phyloP scores from a whole-genome alignment of 2,329 filamentous ascomycete species.

The Daldinia sp. region DNA sequence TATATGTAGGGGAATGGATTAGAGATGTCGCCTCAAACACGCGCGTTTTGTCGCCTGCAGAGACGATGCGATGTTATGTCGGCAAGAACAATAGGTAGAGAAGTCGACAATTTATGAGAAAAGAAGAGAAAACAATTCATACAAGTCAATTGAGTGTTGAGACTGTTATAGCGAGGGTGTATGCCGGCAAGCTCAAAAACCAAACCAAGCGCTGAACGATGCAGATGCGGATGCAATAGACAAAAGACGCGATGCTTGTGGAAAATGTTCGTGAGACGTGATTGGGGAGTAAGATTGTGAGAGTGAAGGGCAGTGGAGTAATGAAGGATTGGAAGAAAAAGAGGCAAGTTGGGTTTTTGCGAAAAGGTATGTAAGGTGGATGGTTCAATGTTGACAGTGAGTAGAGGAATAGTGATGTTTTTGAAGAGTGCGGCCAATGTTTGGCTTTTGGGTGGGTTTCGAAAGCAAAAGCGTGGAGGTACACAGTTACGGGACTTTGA shows the following conservation, averaged over 20 bases:
- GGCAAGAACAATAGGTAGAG: background rate
- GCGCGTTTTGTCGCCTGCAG: slow-evolving; percentile 10
- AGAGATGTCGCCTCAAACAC: slow-evolving; percentile 28
- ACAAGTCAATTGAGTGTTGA: slow-evolving; percentile 5
- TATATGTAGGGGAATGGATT: slow-evolving; percentile 27
- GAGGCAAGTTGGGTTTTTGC: slow-evolving; percentile 5
- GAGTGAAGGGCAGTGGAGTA: slow-evolving; percentile 19
- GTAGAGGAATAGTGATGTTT: slow-evolving; percentile 46
- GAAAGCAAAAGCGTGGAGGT: slow-evolving; percentile 30
- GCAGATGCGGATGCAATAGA: slow-evolving; percentile 20
- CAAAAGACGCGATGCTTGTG: slow-evolving; percentile 20
- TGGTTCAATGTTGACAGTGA: slow-evolving; percentile 39
- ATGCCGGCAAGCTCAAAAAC: slow-evolving; percentile 46
- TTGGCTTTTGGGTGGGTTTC: slow-evolving; percentile 41
- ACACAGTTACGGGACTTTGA: slow-evolving; percentile 39
- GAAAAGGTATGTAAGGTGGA: slow-evolving; percentile 10
- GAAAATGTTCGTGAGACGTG: background rate
- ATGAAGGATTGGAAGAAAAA: slow-evolving; percentile 20
- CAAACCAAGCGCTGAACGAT: slow-evolving; percentile 21
- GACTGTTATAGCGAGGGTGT: slow-evolving; percentile 27
- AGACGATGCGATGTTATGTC: background rate
- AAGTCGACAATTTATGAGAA: background rate
- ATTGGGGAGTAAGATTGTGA: slow-evolving; percentile 19
- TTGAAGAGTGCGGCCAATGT: slow-evolving; percentile 46
- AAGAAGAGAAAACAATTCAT: background rate